Conservation (phyloP, 1,284 basidiomycete species). For the Apiotrichum akiyoshidainum region DNA sequence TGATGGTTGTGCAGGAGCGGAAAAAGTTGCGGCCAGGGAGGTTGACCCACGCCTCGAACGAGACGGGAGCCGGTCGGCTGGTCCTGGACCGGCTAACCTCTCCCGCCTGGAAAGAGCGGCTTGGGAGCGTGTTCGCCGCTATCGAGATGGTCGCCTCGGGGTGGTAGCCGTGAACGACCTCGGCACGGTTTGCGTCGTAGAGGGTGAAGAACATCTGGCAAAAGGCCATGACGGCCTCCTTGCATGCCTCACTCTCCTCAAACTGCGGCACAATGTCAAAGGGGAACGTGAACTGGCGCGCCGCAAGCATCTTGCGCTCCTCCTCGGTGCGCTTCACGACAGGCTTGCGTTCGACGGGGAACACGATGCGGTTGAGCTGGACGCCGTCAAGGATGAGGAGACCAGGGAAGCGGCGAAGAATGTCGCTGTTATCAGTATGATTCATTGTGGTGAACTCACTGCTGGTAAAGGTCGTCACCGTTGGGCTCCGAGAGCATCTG, state of each 20-base stretch:
- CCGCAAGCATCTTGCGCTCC: constrained; percentile 29
- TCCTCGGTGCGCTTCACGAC: constrained; percentile 32
- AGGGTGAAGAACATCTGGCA: constrained; percentile 67
- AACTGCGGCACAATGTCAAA: constrained; percentile 37
- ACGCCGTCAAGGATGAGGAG: constrained; percentile 47
- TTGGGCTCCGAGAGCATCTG: constrained; percentile 28
- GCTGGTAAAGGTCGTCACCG: constrained; percentile 40
- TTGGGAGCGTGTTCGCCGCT: constrained; percentile 78
- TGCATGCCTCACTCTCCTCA: constrained; percentile 35
- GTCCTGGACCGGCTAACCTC: constrained; percentile 34
- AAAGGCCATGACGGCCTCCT: constrained; percentile 51
- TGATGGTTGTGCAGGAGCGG: constrained; percentile 60
- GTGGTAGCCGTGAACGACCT: constrained; percentile 72
- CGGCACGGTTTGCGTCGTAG: constrained; percentile 72
- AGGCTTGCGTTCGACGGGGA: constrained; percentile 43
- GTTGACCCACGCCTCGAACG: constrained; percentile 63
- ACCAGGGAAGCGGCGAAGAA: constrained; percentile 48
- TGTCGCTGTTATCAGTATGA: constrained; percentile 36
- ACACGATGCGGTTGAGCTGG: constrained; percentile 55
- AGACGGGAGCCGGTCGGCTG: constrained; percentile 77
- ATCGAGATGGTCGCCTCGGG: constrained; percentile 83
- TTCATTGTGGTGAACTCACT: constrained; percentile 23
- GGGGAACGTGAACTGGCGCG: constrained; percentile 42
- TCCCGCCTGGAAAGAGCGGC: constrained; percentile 51
- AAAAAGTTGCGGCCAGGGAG: constrained; percentile 73